Conservation (phyloP, 2,329 filamentous ascomycete genomes). For the Aspergillus cejpii region DNA sequence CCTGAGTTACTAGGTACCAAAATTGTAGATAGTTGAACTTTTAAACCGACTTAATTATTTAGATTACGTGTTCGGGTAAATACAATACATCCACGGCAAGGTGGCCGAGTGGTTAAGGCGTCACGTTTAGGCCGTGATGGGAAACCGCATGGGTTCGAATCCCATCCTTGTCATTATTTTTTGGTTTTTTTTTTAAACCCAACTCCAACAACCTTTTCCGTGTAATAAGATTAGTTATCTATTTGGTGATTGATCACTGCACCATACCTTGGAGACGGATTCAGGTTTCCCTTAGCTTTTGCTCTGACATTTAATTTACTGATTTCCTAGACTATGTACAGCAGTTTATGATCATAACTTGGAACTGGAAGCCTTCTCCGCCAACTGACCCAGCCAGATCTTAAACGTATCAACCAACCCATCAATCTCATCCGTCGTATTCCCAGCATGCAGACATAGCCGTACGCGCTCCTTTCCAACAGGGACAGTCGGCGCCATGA, state of each 20-base stretch:
- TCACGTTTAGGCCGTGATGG: slow-evolving; percentile 1
- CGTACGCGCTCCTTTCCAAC: slow-evolving; percentile 57
- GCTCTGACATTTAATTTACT: no score
- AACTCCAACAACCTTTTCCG: no score
- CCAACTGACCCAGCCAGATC: slow-evolving; percentile 40
- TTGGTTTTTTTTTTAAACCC: neutral
- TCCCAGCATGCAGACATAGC: slow-evolving; percentile 62
- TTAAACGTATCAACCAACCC: slow-evolving; percentile 46
- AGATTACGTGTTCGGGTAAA: no score
- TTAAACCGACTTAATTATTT: no score
- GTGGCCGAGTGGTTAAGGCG: neutral
- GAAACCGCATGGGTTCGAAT: slow-evolving; percentile 1
- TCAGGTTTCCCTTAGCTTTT: no score
- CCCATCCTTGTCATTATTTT: neutral
- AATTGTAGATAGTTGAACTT: no score
- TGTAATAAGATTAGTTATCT: no score
- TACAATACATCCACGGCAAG: neutral
- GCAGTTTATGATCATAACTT: no score
- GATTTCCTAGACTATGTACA: no score
- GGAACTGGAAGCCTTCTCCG: slow-evolving; percentile 4
- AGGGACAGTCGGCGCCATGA: slow-evolving; percentile 63
- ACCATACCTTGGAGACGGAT: no score
- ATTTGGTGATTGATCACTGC: no score
- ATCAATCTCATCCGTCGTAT: slow-evolving; percentile 53
- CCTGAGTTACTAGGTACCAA: no score